phyloP scores from a whole-genome alignment of 805 yeast genomes.

The Saccharomycopsis sp. region DNA sequence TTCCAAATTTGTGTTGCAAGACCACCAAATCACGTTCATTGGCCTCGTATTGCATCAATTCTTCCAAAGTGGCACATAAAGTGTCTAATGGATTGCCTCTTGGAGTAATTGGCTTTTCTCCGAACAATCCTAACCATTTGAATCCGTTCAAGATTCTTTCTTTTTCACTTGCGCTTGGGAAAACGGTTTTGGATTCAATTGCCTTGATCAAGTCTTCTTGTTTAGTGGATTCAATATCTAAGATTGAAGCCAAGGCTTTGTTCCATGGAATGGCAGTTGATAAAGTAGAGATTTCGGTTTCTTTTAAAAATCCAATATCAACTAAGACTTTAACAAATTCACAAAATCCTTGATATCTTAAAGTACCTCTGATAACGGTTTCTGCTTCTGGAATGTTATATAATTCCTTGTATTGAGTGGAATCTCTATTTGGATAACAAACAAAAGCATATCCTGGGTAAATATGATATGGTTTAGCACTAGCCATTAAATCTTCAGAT shows the following conservation, averaged over 20 bases:
- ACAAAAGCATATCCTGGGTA: slow-evolving; percentile 94
- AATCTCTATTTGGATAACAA: slow-evolving; percentile 96
- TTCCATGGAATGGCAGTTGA: slow-evolving; percentile 67
- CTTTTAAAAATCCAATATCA: slow-evolving; percentile 86
- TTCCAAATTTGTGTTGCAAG: slow-evolving; percentile 96
- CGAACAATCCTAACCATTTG: slow-evolving; percentile 89
- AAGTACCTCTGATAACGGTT: slow-evolving; percentile 92
- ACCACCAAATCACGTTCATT: slow-evolving; percentile 94
- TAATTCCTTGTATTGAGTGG: slow-evolving; percentile 84
- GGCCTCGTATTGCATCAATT: slow-evolving; percentile 89
- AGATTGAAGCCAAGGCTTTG: slow-evolving; percentile 65
- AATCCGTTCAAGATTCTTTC: slow-evolving; percentile 81
- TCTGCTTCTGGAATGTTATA: slow-evolving; percentile 96
- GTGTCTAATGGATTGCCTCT: slow-evolving; percentile 94
- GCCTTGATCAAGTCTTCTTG: slow-evolving; percentile 68
- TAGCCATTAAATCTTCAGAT: slow-evolving; percentile 88
- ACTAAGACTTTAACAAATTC: slow-evolving; percentile 90
- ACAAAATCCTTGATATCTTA: slow-evolving; percentile 98
- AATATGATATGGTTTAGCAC: slow-evolving; percentile 91
- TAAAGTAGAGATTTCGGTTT: slow-evolving; percentile 54
- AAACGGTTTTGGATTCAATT: slow-evolving; percentile 67
- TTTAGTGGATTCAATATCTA: slow-evolving; percentile 61
- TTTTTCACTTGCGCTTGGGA: slow-evolving; percentile 74
- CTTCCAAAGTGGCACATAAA: slow-evolving; percentile 90
- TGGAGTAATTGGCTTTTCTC: slow-evolving; percentile 66